Evolutionary conservation across 495 filamentous ascomycete genomes (phyloP).

Genomic region (Bombardia bombarda): DNA sequence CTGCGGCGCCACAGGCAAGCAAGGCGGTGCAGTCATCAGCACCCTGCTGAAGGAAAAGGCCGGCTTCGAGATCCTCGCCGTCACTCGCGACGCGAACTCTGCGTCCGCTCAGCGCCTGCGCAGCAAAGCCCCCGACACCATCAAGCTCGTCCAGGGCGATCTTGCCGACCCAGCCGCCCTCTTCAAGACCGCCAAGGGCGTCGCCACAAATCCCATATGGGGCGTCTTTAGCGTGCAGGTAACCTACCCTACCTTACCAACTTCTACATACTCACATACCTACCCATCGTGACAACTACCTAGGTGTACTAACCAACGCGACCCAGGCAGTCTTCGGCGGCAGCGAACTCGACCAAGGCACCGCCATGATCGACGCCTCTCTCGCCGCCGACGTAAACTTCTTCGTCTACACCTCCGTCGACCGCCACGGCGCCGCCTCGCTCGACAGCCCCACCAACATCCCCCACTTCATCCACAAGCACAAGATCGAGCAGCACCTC

Average conservation of each 20-base stretch:
- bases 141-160: conserved; percentile 47
- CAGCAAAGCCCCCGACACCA: conserved; percentile 30
- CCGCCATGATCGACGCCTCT: conserved; percentile 45
- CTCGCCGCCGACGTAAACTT: conserved; percentile 46
- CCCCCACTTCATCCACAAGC: conserved; percentile 55
- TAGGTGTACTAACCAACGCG: too few relatives aligned
- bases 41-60: conserved; percentile 36
- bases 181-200: conserved; percentile 36
- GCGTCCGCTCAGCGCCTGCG: conserved; percentile 41
- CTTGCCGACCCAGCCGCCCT: conserved; percentile 39
- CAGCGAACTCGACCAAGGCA: conserved; percentile 49
- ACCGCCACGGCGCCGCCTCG: conserved; percentile 48
- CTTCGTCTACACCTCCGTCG: conserved; percentile 57
- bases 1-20: conserved; percentile 60
- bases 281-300: too few relatives aligned
- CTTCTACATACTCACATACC: too few relatives aligned
- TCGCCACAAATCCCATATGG: conserved; percentile 33
- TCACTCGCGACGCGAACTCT: conserved; percentile 50
- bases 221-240: conserved; percentile 45
- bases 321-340: conserved; percentile 23
- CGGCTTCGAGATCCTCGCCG: conserved; percentile 51
- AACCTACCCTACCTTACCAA: too few relatives aligned
- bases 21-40: conserved; percentile 52
- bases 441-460: conserved; percentile 44
- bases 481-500: conserved; percentile 52